Evolutionary conservation across 805 yeast genomes (phyloP), one percentile per base, ranked within the genome.

Genomic region (Ogataea pini): DNA sequence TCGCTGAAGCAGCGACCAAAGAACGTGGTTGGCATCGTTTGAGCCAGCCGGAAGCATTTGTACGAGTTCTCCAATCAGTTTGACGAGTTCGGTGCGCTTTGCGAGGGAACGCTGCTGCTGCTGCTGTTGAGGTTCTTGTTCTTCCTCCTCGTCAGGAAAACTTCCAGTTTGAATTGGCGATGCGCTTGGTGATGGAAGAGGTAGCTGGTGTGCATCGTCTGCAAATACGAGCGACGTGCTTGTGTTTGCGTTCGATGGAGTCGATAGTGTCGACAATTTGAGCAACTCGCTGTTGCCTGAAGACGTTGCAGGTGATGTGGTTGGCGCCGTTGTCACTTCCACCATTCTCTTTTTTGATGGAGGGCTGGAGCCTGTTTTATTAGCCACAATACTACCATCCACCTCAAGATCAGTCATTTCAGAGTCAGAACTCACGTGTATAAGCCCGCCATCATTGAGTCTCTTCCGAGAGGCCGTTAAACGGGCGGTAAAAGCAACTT

Each of bases 101-200:
- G 45, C 34, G 16, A n/a, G 8, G 31, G 14, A 10, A 12, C 31
- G 14, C 32, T 28, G n/a, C 20, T 14, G 31, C 16, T 33, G 20
- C n/a, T 7, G 29, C 7, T 38, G 18, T 8, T 27, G 12, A 7
- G 16, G 37, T 4, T 46, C 33, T 6, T 45, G 13, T 4, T 8
- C 24, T 13, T 34, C 37, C 17, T 19, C 43, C 19, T 49, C 51
- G 13, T 49, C 48, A 20, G 58, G 63, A 8, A 55, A 42, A 4
- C 27, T 44, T 2, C 65, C 56, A 6, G 68, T 57, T 44, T 72
- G 82, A 3, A 69, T 70, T 1, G 84, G 85, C 1, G 83, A 79
- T 1, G 85, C 85, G 55, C 83, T 79, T 0, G 88, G 89, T 8
- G 86, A 82, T 0, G 88, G 89, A 17, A 83, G 69, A 0, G 87